Evolutionary conservation across 2,329 filamentous ascomycete species (phyloP), one percentile per base, ranked within the genome.

Genomic region (Pseudocercospora cruenta): DNA sequence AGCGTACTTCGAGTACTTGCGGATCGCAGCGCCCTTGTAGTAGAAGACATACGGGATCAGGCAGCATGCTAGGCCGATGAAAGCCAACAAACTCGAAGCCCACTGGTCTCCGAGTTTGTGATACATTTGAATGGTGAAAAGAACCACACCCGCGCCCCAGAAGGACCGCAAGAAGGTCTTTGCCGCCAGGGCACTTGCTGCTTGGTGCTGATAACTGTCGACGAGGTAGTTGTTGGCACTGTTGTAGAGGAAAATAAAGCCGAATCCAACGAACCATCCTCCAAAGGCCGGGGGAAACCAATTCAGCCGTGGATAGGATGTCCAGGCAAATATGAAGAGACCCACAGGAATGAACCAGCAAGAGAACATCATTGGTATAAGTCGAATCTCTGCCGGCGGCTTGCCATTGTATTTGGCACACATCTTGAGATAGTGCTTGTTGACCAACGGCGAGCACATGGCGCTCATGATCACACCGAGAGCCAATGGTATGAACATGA

Each of bases 401-500:
- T 87, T 86, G 69, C 91, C 91, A 74, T 88, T 85, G 80, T 91
- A 84, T 76, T 89, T 87, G 3, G 79, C 72, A 4, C 84, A 85
- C 36, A 91, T 78, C 43, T 78, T 85, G 64, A 94, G 79, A 81
- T 96, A 96, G 80, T 96, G 90, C 67, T 86, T 90, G 84, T 96
- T 96, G 74, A 96, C 88, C 0, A 90, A 71, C 0, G 93, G 93
- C 5, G 75, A 70, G 51, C 72, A 74, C 43, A 63, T 63, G 2
- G 75, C 75, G 59, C 68, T 71, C 64, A 74, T 66, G 10, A 72
- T 21, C 14, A 73, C 73, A 14, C 74, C 74, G 7, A 76, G 58
- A 9, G 74, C 70, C 14, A 75, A 49, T 3, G 74, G 75, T 22
- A 76, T 72, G 64, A 77, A 73, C 74, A 96, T 92, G 8, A 97